Conservation (phyloP, 306 rosid genomes). For the Begonia masoniana region DNA sequence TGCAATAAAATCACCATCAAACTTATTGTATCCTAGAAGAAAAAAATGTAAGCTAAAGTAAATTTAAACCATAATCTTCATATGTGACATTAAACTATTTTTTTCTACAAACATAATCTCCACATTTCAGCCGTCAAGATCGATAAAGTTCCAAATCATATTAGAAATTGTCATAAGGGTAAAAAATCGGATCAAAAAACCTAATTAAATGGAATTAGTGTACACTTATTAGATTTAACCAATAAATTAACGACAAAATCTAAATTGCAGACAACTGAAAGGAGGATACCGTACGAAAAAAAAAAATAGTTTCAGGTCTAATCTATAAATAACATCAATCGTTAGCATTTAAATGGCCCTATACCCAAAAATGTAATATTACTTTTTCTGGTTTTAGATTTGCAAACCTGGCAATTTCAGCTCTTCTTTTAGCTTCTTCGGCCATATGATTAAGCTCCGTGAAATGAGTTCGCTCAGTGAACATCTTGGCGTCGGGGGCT, state of each 20-base stretch:
- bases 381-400: neutral
- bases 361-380: neutral
- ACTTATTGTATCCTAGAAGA: neutral
- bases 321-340: conserved; percentile 2
- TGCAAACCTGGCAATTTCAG: conserved; percentile 82
- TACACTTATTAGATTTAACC: too few species aligned
- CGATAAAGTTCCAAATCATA: too few species aligned
- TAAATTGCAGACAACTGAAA: too few species aligned
- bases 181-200: too few species aligned
- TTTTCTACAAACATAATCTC: neutral
- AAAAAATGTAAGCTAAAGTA: neutral
- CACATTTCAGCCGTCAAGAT: too few species aligned
- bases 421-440: conserved; percentile 97
- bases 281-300: too few species aligned
- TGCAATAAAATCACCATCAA: neutral
- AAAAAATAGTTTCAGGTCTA: neutral
- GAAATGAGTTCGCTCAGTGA: conserved; percentile 69
- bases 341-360: neutral
- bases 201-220: too few species aligned
- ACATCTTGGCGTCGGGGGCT: conserved; percentile 73
- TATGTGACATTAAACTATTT: neutral
- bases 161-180: too few species aligned
- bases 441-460: conserved; percentile 91
- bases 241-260: too few species aligned
- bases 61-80: neutral